Conservation (phyloP, 257 asterid genomes). For the Solanum medicagineum region DNA sequence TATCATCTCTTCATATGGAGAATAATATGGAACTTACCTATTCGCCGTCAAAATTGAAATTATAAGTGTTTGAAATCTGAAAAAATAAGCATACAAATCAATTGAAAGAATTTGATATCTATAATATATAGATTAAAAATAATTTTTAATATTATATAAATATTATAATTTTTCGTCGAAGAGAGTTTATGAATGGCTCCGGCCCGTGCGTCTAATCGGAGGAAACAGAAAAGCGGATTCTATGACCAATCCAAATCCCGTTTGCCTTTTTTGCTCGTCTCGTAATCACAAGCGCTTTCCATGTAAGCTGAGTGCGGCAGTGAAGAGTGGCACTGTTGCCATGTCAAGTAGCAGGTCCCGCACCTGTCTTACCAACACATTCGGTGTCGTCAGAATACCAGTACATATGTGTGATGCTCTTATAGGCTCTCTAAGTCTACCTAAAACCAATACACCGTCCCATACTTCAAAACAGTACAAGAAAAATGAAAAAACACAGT, state of each 20-base stretch:
- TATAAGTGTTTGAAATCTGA: no score
- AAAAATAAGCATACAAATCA: no score
- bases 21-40: no score
- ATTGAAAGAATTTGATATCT: no score
- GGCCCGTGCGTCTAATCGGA: not conserved
- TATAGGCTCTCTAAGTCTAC: not conserved
- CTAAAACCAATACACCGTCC: not conserved
- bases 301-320: not conserved
- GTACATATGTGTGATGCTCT: not conserved
- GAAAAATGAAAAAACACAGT: no score
- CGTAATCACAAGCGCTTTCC: not conserved
- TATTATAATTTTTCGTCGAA: no score
- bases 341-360: not conserved
- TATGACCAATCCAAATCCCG: constrained; percentile 18
- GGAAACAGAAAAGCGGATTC: constrained; percentile 32
- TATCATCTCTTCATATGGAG: no score
- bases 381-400: not conserved
- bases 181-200: no score
- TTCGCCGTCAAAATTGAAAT: no score
- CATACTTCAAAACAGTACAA: not conserved
- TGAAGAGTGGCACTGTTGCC: not conserved
- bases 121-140: no score
- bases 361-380: not conserved
- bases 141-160: no score
- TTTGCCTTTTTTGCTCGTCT: not conserved